phyloP scores from a whole-genome alignment of 2,329 filamentous ascomycete species.

The Rutstroemia sydowiana region DNA sequence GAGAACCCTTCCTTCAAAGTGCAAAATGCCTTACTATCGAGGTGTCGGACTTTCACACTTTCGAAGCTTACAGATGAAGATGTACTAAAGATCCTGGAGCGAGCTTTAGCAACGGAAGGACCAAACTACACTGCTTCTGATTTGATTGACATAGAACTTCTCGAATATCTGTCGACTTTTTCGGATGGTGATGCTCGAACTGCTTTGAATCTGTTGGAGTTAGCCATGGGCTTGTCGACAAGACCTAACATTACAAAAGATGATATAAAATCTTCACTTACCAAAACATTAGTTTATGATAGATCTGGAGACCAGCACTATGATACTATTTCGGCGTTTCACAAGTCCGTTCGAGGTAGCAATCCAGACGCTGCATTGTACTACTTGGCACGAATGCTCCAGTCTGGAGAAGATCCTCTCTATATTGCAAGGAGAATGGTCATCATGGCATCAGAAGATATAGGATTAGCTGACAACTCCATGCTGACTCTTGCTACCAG shows the following conservation, averaged over 20 bases:
- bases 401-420: conserved; percentile 86
- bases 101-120: conserved; percentile 62
- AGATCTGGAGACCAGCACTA: conserved; percentile 94
- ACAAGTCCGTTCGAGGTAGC: conserved; percentile 87
- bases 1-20: conserved; percentile 97
- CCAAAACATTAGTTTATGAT: conserved; percentile 91
- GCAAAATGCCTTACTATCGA: conserved; percentile 75
- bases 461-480: conserved; percentile 80
- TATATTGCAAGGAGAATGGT: conserved; percentile 91
- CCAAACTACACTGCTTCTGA: conserved; percentile 34
- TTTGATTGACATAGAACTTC: conserved; percentile 68
- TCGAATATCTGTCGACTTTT: conserved; percentile 77
- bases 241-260: conserved; percentile 61
- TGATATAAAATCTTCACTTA: conserved; percentile 73
- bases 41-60: conserved; percentile 86
- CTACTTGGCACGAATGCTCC: conserved; percentile 92
- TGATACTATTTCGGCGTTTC: conserved; percentile 93
- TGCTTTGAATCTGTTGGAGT: conserved; percentile 83
- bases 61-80: conserved; percentile 66
- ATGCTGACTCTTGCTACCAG: conserved; percentile 80
- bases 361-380: conserved; percentile 86
- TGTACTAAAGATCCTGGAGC: conserved; percentile 63
- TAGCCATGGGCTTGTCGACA: conserved; percentile 71
- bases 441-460: conserved; percentile 89
- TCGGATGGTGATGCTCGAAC: conserved; percentile 90